These are phyloP conservation scores for Neobulgaria alba DNA, from an alignment of 2,329 filamentous ascomycete species.

Conservation along the genomic window DNA sequence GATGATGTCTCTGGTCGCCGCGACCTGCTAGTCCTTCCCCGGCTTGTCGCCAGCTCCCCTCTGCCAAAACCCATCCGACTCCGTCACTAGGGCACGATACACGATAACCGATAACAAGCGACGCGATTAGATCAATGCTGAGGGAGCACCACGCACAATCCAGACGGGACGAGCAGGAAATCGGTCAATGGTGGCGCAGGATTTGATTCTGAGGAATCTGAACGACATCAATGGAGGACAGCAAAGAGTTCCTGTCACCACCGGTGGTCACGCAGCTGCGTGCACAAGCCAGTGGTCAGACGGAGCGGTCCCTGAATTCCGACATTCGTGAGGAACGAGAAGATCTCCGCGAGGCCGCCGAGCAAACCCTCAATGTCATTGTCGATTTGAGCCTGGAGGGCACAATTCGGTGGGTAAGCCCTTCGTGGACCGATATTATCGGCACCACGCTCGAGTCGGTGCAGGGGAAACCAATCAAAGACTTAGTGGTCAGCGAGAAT, in stretches of 20 bases:
- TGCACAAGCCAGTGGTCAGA: constrained; percentile 29
- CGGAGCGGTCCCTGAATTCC: constrained; percentile 67
- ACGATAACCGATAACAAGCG: constrained; percentile 11
- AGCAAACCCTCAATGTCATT: constrained; percentile 94
- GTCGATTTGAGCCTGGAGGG: constrained; percentile 88
- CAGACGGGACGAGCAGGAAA: constrained; percentile 6
- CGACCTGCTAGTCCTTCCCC: constrained; percentile 16
- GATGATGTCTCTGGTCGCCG: constrained; percentile 22
- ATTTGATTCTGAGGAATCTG: constrained; percentile 21
- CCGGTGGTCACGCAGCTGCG: constrained; percentile 25
- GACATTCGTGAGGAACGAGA: constrained; percentile 90
- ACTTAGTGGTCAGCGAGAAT: constrained; percentile 71
- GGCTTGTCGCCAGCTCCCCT: constrained; percentile 5
- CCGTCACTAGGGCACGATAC: constrained; percentile 6
- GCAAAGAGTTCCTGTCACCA: constrained; percentile 24
- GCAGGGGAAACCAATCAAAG: constrained; percentile 67
- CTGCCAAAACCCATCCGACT: constrained; percentile 12
- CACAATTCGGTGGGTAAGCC: constrained; percentile 89
- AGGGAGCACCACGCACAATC: constrained; percentile 3
- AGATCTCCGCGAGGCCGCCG: constrained; percentile 88
- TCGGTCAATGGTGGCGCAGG: constrained; percentile 24
- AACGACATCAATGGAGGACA: constrained; percentile 18
- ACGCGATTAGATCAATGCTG: constrained; percentile 17
- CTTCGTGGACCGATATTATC: constrained; percentile 90
- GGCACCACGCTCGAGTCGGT: constrained; percentile 68